A percentile compares a stretch with the other conserved stretches of the same genome.
Evolutionary conservation across 176 grass and related monocot genomes (phyloP).

Genomic region (Miscanthus lutarioriparius): DNA sequence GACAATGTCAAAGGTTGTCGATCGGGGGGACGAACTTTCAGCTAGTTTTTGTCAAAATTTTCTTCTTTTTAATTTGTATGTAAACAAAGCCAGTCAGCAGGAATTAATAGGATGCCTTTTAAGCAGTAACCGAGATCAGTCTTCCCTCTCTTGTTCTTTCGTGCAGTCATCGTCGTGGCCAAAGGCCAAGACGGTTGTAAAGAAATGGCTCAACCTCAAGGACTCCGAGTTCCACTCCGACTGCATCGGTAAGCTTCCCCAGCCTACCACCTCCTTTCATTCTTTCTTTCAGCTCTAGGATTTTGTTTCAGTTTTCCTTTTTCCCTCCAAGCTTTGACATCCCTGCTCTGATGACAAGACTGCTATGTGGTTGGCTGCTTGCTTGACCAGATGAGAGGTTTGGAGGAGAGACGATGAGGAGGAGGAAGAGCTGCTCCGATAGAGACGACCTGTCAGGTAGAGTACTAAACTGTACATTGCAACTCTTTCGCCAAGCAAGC

Average conservation of each 20-base stretch:
- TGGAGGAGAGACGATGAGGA: conserved; percentile 3
- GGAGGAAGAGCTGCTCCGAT: conserved; percentile 89
- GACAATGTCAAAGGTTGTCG: conserved; percentile 65
- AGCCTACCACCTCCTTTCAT: background rate
- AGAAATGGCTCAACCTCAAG: conserved; percentile 78
- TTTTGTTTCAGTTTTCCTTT: background rate
- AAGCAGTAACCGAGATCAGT: too few relatives aligned
- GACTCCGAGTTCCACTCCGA: conserved; percentile 59
- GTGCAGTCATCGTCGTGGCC: conserved; percentile 83
- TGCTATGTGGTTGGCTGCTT: background rate
- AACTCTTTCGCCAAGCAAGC: conserved; percentile 7
- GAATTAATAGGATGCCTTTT: background rate
- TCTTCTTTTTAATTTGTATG: too few relatives aligned
- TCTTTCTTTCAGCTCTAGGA: too few relatives aligned
- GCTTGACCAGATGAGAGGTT: conserved; percentile 40
- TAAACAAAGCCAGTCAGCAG: background rate
- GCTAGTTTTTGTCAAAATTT: background rate
- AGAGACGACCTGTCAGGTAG: conserved; percentile 73
- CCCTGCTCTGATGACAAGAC: background rate
- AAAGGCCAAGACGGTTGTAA: conserved; percentile 64
- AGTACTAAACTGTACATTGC: background rate
- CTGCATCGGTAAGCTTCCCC: background rate
- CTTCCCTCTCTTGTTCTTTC: background rate
- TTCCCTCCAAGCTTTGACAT: background rate
- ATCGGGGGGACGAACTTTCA: background rate